Percentiles rank a stretch among this genome's conserved stretches.
phyloP scores from a whole-genome alignment of 306 rosid species.

The Calophaca sinica region DNA sequence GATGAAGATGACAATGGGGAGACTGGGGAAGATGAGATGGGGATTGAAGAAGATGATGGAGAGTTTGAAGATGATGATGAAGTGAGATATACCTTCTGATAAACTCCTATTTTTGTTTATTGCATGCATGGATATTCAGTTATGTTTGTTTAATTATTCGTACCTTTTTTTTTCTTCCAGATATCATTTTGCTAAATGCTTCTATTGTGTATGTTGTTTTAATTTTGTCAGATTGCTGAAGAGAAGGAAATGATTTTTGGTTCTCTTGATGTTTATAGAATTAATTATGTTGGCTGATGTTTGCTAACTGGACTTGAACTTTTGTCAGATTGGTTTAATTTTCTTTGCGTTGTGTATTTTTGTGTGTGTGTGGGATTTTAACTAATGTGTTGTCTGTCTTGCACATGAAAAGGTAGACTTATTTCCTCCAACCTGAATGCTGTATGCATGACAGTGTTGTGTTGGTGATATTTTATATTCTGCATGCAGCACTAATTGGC shows the following conservation, averaged over 20 bases:
- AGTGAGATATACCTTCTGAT: constrained; percentile 61
- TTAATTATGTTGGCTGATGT: constrained; percentile 15
- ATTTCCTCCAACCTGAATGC: not conserved
- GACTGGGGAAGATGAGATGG: constrained; percentile 82
- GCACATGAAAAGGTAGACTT: no score
- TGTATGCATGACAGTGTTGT: not conserved
- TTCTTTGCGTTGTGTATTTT: not conserved
- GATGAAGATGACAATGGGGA: constrained; percentile 86
- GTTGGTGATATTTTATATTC: not conserved
- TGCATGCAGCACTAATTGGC: not conserved
- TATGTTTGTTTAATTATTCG: not conserved
- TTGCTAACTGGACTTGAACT: constrained; percentile 10
- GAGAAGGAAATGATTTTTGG: not conserved
- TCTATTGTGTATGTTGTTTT: constrained; percentile 22
- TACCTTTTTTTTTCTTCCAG: not conserved
- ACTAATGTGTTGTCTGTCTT: not conserved
- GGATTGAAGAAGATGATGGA: constrained; percentile 66
- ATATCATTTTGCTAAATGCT: not conserved
- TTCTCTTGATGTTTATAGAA: not conserved
- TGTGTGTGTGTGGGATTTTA: not conserved
- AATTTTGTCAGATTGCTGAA: constrained; percentile 38
- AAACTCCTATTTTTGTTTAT: not conserved
- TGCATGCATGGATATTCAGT: constrained; percentile 10
- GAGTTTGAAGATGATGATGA: constrained; percentile 84
- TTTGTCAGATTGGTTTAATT: not conserved